Evolutionary conservation across 768 basidiomycete species (phyloP), one percentile per base, ranked within the genome.

Genomic region (Suillus paluster): DNA sequence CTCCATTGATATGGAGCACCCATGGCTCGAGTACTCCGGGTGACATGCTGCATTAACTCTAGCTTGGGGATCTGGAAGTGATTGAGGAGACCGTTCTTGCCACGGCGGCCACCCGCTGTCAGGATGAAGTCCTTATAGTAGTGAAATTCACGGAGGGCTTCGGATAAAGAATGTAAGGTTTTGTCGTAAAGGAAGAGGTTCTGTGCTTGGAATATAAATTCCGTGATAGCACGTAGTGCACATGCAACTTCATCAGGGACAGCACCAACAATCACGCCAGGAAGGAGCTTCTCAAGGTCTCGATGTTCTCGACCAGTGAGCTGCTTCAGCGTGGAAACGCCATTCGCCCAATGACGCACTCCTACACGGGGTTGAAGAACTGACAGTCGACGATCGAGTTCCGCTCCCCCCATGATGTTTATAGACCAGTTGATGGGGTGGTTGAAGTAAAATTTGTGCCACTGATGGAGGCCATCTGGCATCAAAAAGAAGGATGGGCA

Each of bases 151-250:
- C 25, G 6, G 0, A 65, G 27, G 3, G 64, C 65, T 33, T 66
- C 48, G 3, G 11, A 0, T 5, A 66, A 44, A 0, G 33, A 14
- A 23, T 65, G 45, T 1, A 65, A 17, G 6, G 58, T 62, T 4
- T 59, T 15, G 15, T 80, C 74, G 45, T 61, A 52, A 10, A 80
- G 68, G 10, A 65, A 63, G 1, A 56, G 64, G 0, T 69, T 53
- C 62, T 82, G 80, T 0, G 73, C 73, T 3, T 74, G 65, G 58
- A 76, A 81, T 10, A 71, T 70, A 50, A 82, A 81, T 55, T 82
- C 77, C 2, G 76, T 67, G 5, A 81, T 70, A 2, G 77, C 65
- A 1, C 71, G 68, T 27, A 82, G 48, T 3, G 77, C 73, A 36
- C 62, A 59, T 9, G 81, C 66, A 53, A 80, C 75, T 0, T 62